A percentile compares a stretch with the other conserved stretches of the same genome.
phyloP scores from a whole-genome alignment of 441 rosid genomes.

The Bocquillonia castaneifolia region DNA sequence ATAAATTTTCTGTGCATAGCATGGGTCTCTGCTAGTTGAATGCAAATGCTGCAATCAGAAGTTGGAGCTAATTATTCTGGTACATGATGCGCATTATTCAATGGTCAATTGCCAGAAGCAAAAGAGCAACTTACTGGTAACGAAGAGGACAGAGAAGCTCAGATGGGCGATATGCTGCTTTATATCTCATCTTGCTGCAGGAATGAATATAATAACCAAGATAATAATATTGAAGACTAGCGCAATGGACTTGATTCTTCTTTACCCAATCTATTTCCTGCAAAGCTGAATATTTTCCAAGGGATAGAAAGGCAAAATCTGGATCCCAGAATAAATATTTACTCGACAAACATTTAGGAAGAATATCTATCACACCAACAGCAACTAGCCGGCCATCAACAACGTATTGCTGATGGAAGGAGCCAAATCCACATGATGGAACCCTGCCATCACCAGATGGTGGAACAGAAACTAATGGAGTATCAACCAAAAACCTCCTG shows the following conservation, averaged over 20 bases:
- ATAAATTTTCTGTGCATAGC: too few species aligned
- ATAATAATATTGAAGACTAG: slow-evolving; percentile 81
- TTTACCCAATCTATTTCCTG: slow-evolving; percentile 84
- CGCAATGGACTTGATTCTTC: slow-evolving; percentile 58
- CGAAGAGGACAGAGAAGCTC: slow-evolving; percentile 93
- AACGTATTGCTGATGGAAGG: slow-evolving; percentile 89
- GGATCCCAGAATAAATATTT: slow-evolving; percentile 97
- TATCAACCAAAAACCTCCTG: slow-evolving; percentile 75
- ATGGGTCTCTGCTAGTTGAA: not conserved
- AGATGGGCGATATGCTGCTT: slow-evolving; percentile 85
- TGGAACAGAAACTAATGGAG: slow-evolving; percentile 64
- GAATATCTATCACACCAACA: slow-evolving; percentile 86
- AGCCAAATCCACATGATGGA: slow-evolving; percentile 86
- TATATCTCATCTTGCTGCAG: slow-evolving; percentile 93
- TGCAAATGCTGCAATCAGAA: not conserved
- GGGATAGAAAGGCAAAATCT: slow-evolving; percentile 70
- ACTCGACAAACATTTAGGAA: slow-evolving; percentile 90
- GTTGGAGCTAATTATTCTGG: not conserved
- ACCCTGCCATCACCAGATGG: slow-evolving; percentile 56
- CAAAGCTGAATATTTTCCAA: slow-evolving; percentile 88
- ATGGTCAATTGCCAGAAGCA: slow-evolving; percentile 13
- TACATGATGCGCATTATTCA: slow-evolving; percentile 4
- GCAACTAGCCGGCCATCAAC: slow-evolving; percentile 78
- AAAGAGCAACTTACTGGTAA: slow-evolving; percentile 56
- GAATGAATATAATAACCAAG: slow-evolving; percentile 96